Conservation (phyloP, 2,329 filamentous ascomycete genomes). For the Chaetothyriales sp. region DNA sequence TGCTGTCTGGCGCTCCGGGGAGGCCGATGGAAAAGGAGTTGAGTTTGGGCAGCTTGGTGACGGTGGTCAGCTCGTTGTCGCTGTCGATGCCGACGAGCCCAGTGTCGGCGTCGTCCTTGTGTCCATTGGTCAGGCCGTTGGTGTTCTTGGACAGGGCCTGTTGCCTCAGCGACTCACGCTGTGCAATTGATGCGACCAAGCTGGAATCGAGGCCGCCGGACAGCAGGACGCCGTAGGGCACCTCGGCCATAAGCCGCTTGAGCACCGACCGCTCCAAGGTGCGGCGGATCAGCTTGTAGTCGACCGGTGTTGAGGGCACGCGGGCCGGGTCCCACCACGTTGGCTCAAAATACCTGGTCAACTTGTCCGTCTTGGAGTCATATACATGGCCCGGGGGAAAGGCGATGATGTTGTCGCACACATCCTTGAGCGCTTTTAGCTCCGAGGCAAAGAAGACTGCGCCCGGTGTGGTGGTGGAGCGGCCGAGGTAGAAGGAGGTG, state of each 20-base stretch:
- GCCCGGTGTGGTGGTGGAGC: constrained; percentile 65
- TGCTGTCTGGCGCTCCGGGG: constrained; percentile 78
- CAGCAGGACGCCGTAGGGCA: constrained; percentile 88
- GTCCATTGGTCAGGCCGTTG: constrained; percentile 31
- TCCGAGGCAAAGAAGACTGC: constrained; percentile 94
- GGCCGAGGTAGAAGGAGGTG: constrained; percentile 93
- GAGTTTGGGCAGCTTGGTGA: constrained; percentile 83
- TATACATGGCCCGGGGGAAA: constrained; percentile 95
- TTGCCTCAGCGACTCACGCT: constrained; percentile 72
- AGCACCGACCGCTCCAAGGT: constrained; percentile 80
- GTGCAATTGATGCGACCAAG: constrained; percentile 84
- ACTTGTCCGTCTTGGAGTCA: constrained; percentile 77
- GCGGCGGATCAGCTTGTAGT: constrained; percentile 67
- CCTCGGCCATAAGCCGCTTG: constrained; percentile 96
- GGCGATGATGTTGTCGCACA: constrained; percentile 86
- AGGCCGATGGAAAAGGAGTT: constrained; percentile 99
- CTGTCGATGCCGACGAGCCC: constrained; percentile 90
- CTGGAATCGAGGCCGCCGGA: constrained; percentile 94
- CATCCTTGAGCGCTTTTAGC: constrained; percentile 78
- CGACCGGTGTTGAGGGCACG: constrained; percentile 64
- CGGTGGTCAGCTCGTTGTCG: constrained; percentile 71
- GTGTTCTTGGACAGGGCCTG: constrained; percentile 38
- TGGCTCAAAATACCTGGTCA: constrained; percentile 80
- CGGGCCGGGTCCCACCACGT: constrained; percentile 76
- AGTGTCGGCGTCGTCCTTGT: constrained; percentile 41